Base-by-base conservation (phyloP, 768 basidiomycete genomes). In the Plicaturopsis crispa region DNA sequence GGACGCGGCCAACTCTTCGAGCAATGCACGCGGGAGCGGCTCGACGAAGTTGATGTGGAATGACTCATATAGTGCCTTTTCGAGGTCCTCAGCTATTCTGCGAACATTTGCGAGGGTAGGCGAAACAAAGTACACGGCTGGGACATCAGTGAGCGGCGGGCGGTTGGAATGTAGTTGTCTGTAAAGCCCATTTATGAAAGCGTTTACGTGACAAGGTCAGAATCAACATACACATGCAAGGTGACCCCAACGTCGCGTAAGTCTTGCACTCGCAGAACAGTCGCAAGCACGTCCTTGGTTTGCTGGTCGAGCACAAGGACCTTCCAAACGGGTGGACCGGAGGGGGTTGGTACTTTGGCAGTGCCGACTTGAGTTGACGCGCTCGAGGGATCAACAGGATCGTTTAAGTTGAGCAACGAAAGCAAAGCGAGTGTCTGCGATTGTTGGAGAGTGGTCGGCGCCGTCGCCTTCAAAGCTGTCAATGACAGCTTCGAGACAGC, bases 21-120 rank as follows among this genome's bases (percentile, higher is more conserved):
- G 70, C 31, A 97, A 65, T 2, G 88, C 72, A 37, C 94, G 76
- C 6, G 92, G 79, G 4, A 99, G 66, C 2, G 93, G 86, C 44
- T 92, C 92, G 8, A 92, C 90, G 55, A 98, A 99, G 58, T 93
- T 94, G 46, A 99, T 68, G 57, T 97, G 85, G 56, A 85, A 92
- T 1, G 89, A 81, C 51, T 96, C 89, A 54, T 99, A 99, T 32
- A 97, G 71, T 19, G 72, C 69, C 53, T 90, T 88, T 56, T 81
- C 79, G 24, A 98, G 74, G 62, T 99, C 96, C 56, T 94, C 84
- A 12, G 90, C 84, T 70, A 99, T 94, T 44, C 94, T 75, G 42
- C 74, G 71, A 48, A 98, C 74, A 55, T 98, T 99, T 38, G 67
- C 63, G 10, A 87, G 66, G 2, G 90, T 94, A 0, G 96, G 94